Evolutionary conservation across 2,329 filamentous ascomycete species (phyloP), one percentile per base, ranked within the genome.

Genomic region (Neofusicoccum ribis): DNA sequence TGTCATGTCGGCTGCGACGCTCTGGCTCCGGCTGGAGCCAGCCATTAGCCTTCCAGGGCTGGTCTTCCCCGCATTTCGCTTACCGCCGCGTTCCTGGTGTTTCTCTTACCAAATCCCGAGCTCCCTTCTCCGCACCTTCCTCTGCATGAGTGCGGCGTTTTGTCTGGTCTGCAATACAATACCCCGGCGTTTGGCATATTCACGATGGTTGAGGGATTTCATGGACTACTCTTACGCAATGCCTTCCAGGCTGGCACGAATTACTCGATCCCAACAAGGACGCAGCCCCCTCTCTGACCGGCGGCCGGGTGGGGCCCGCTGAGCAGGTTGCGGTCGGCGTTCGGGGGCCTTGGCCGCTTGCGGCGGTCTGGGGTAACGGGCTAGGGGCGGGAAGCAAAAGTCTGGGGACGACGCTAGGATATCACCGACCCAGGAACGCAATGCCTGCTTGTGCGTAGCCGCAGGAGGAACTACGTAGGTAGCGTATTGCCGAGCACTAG

Each of bases 51-150:
- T 51, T 20, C 63, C 36, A 37, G 27, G 46, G 63, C 31, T 39
- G 49, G 63, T 17, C 56, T 65, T 54, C 56, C 63, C 63, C 63
- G 63, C 63, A 64, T 59, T 64, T 64, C 63, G 63, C 63, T 58
- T 64, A 58, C 51, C 51, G 63, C 54, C 39, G 56, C 56, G 49
- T 63, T 63, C 39, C 39, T 63, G 63, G 23, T 52, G 54, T 61
- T 65, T 65, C 56, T 61, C 54, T 65, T 65, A 65, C 54, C 54
- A 60, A 65, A 60, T 61, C 46, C 54, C 63, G 63, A 60, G 47
- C 43, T 47, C 36, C 54, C 63, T 20, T 64, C 63, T 64, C 59
- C 59, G 59, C 59, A 62, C 54, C 27, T 59, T 27, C 39, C 20
- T n/a, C 54, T 59, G 39, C 54, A 59, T 59, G 52, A 58, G 43